These are phyloP conservation scores for Galeopsis tetrahit DNA, from an alignment of 257 asterid genomes.

Conservation along the genomic window DNA sequence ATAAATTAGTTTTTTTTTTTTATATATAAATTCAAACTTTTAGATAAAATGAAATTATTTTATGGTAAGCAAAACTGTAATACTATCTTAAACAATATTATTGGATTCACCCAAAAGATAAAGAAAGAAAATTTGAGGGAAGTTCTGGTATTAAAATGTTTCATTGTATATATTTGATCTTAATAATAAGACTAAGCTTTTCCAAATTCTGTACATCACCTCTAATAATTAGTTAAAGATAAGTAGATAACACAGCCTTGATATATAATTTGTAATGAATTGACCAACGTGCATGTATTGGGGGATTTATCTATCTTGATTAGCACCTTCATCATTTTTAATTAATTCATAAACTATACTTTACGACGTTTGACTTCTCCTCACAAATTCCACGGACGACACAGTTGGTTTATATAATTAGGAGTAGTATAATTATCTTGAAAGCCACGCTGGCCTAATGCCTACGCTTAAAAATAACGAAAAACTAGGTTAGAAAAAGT, in stretches of 20 bases:
- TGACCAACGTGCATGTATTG: background rate
- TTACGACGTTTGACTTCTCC: conserved; percentile 7
- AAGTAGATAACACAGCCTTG: background rate
- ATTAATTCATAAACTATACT: background rate
- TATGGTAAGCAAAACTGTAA: no score
- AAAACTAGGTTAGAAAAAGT: background rate
- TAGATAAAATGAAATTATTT: no score
- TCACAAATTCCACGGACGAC: background rate
- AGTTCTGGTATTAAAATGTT: background rate
- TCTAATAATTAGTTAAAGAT: background rate
- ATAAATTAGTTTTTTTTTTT: no score
- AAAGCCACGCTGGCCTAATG: background rate
- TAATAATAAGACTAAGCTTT: background rate
- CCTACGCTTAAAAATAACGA: background rate
- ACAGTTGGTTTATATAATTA: background rate
- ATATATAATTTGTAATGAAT: background rate
- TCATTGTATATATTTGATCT: background rate
- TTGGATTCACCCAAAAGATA: no score
- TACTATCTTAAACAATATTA: no score
- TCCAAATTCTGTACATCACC: background rate
- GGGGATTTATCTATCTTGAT: background rate
- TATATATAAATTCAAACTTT: no score
- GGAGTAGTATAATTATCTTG: background rate
- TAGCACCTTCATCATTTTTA: background rate
- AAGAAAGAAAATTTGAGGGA: no score